Evolutionary conservation across 495 filamentous ascomycete genomes (phyloP), one percentile per base, ranked within the genome.

Genomic region (Acidomyces sp.): DNA sequence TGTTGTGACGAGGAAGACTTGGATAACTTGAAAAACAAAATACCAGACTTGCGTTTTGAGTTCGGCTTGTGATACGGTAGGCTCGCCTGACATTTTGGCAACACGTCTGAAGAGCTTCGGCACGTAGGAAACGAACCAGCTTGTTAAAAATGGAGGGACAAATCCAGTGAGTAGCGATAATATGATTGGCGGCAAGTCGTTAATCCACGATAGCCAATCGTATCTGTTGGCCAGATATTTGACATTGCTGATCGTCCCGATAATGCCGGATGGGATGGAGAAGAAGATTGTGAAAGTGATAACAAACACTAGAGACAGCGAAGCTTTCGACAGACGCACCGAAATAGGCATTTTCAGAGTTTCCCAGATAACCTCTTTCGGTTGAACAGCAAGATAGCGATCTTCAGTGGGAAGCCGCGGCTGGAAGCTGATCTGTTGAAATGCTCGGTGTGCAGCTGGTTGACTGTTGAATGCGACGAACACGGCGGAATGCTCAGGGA

Each of bases 1-100:
- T 11, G 56, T 56, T 2, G 52, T 59, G 37, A 63, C 48, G 16
- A 63, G 50, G 39, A 63, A 63, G 24, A 63, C 55, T 41, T 62
- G 58, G 31, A 55, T 46, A 22, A 62, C 56, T 39, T 61, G 59
- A 49, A 62, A 62, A 34, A 45, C 53, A 37, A 54, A 61, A 43
- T 46, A 46, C 56, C 56, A 60, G 9, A 43, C 51, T 28, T 60
- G 55, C 1, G 56, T 55, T 43, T 58, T 56, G 12, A 58, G 37
- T 30, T 62, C 58, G 3, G 54, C 56, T 30, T 57, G 54, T 0
- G 55, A 45, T n/a, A 43, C 47, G 1, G 59, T 59, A 0, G 55
- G 55, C 43, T 51, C 48, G 20, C 48, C 48, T 11, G 48, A 46
- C 4, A 46, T 31, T 34, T 51, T 51, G 7, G 48, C 48, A 19